These are phyloP conservation scores for Wickerhamiella qilinensis DNA, from an alignment of 805 yeast species.

Conservation along the genomic window DNA sequence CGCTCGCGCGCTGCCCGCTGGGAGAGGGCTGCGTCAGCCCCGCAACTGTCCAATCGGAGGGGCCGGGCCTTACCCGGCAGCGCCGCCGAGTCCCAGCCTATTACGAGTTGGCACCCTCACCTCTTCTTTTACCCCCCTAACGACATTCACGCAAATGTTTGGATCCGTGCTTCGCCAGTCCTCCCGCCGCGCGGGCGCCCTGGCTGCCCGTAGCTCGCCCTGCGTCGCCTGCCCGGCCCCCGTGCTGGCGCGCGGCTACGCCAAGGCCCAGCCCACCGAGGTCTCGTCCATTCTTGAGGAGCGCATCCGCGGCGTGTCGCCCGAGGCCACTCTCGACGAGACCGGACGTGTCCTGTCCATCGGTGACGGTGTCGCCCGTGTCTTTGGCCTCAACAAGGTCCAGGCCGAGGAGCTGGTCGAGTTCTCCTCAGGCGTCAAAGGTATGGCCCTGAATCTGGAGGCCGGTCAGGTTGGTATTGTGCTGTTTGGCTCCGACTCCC, in stretches of 20 bases:
- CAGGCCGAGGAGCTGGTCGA: conserved; percentile 99
- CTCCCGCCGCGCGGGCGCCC: conserved; percentile 23
- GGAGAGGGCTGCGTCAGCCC: neutral
- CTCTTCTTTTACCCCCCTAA: conserved; percentile 9
- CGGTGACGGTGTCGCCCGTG: conserved; percentile 99
- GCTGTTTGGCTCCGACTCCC: conserved; percentile 97
- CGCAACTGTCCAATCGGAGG: neutral
- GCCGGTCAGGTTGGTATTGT: conserved; percentile 99
- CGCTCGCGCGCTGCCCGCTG: too few species aligned
- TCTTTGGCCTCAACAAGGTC: conserved; percentile 97
- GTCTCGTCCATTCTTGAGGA: conserved; percentile 98
- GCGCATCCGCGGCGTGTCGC: conserved; percentile 97
- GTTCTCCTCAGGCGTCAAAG: conserved; percentile 98
- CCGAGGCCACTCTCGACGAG: conserved; percentile 94
- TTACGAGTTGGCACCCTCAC: neutral
- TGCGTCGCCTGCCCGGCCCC: too few species aligned
- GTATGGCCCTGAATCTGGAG: conserved; percentile 99
- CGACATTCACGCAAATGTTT: conserved; percentile 18
- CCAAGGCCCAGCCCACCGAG: conserved; percentile 98
- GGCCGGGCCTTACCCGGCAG: conserved; percentile 4
- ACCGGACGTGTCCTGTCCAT: conserved; percentile 98
- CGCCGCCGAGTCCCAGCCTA: conserved; percentile 1
- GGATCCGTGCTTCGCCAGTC: conserved; percentile 27
- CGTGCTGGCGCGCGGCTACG: conserved; percentile 47
- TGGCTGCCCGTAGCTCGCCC: conserved; percentile 20